Base-by-base conservation (phyloP, 306 rosid species). In the Bauhinia variegata region DNA sequence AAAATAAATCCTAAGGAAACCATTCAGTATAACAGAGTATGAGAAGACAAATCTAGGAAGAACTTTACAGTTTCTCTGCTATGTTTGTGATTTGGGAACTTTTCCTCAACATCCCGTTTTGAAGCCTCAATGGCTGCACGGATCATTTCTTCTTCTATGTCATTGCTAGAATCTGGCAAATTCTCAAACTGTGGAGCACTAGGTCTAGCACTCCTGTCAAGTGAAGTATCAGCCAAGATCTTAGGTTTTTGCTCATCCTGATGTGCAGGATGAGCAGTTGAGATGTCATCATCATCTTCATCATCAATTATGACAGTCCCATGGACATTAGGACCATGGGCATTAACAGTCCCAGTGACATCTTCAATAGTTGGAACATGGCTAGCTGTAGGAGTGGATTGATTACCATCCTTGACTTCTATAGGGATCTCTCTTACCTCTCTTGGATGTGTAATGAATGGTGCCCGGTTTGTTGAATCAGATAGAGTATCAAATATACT, bases 41-140 rank as follows among this genome's bases (percentile, higher is more conserved):
- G 63, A 62, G 39, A 62, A 72, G 67, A 34, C 60, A 65, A 80
- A 54, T 15, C 63, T 36, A 62, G 68, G 72, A 68, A 54, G 49
- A 63, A 28, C 71, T 89, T 62, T 85, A 89, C 96, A 79, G 32
- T 53, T 64, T 84, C 80, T 38, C 70, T 68, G 74, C 44, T 71
- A 67, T 66, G 54, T 59, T 69, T 70, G 48, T 81, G 85, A 74
- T 73, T 79, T 30, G 70, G 56, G 58, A 68, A 73, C 46, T 79
- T 73, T 72, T 77, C 88, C 77, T 75, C 89, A 54, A 77, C 88
- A 65, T 93, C 98, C 68, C 67, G 48, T 63, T 69, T 86, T 70
- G 98, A 93, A 79, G 97, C 97, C 72, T 89, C 97, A 54, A 93
- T 89, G 65, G 97, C 98, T 74, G 98, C 97, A 51, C 81, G 96